Evolutionary conservation across 345 rosid species (phyloP).

Genomic region (Eucalyptus brandiana): DNA sequence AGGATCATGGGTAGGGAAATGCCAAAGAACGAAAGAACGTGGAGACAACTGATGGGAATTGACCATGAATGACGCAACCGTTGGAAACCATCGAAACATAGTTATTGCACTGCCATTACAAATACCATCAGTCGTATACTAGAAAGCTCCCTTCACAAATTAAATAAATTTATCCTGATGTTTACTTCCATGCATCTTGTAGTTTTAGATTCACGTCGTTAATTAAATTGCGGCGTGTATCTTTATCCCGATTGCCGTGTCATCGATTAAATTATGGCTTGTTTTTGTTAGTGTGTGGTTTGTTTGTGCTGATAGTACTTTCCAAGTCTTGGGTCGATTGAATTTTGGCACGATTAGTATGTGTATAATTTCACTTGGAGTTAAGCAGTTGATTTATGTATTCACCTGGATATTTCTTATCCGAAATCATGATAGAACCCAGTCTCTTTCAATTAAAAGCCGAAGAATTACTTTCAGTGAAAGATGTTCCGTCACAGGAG

Average conservation of each 20-base stretch:
- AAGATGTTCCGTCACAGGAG: neutral
- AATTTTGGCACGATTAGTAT: neutral
- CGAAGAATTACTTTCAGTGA: neutral
- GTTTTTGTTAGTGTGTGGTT: neutral
- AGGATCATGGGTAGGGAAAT: too few species aligned
- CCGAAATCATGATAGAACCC: neutral
- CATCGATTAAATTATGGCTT: neutral
- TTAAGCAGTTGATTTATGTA: neutral
- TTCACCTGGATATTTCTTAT: neutral
- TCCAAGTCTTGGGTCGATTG: neutral
- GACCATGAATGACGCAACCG: neutral
- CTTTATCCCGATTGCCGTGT: accelerated
- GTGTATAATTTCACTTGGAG: neutral
- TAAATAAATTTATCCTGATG: neutral
- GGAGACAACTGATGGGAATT: neutral
- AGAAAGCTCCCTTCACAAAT: neutral
- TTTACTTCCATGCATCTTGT: neutral
- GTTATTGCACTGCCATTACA: neutral
- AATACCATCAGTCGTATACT: neutral
- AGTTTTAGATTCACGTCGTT: neutral
- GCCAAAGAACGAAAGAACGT: too few species aligned
- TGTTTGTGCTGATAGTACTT: neutral
- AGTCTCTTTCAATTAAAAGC: neutral
- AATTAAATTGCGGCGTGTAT: neutral
- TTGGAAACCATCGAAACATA: neutral